Evolutionary conservation across 139 green algal genomes (phyloP).

Genomic region (Coelastrella sp.): DNA sequence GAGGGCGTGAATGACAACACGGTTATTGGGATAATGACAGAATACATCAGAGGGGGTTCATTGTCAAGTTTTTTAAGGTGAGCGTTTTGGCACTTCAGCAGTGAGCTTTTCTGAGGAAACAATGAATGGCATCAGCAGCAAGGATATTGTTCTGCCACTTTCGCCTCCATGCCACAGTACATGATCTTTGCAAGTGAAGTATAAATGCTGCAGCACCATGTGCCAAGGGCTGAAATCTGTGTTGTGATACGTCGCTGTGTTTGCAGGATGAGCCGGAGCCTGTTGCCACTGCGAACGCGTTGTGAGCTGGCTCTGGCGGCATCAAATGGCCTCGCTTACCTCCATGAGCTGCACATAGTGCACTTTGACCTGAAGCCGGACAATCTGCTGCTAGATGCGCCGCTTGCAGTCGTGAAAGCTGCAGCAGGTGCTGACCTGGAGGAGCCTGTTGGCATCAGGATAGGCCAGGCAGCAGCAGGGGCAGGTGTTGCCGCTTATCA

Average conservation of each 20-base stretch:
- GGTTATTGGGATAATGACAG: constrained; percentile 88
- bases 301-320: constrained; percentile 86
- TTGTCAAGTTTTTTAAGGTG: constrained; percentile 70
- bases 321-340: constrained; percentile 89
- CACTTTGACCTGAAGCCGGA: constrained; percentile 95
- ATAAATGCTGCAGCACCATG: too few relatives aligned
- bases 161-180: too few relatives aligned
- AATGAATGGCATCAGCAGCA: too few relatives aligned
- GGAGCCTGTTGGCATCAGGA: constrained; percentile 18
- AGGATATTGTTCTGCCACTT: too few relatives aligned
- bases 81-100: neutral
- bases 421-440: constrained; percentile 27
- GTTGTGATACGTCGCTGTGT: neutral
- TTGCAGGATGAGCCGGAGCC: constrained; percentile 36
- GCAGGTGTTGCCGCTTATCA: neutral
- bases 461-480: neutral
- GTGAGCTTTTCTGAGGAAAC: too few relatives aligned
- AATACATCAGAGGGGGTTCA: constrained; percentile 84
- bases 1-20: constrained; percentile 45
- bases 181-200: too few relatives aligned
- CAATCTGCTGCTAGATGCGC: constrained; percentile 92
- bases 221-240: too few relatives aligned
- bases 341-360: constrained; percentile 90
- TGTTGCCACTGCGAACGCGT: constrained; percentile 71
- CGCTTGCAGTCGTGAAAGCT: constrained; percentile 19